A percentile compares a stretch with the other conserved stretches of the same genome.
Evolutionary conservation across 2,329 filamentous ascomycete genomes (phyloP).

Genomic region (Aspergillus fumigatus): DNA sequence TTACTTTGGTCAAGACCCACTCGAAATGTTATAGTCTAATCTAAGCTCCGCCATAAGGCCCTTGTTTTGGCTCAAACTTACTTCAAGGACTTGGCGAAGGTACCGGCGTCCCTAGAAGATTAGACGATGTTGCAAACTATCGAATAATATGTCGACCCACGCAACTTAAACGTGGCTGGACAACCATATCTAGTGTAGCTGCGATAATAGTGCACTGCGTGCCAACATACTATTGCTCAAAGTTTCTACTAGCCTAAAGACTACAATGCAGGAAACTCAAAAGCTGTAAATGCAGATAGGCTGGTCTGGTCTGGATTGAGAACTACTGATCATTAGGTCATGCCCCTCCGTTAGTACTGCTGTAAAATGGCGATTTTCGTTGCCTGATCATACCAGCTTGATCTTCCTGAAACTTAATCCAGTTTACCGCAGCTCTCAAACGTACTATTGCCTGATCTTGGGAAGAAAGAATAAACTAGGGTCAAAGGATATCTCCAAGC

Average conservation of each 20-base stretch:
- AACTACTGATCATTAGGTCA: no score
- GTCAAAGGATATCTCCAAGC: background rate
- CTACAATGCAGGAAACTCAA: no score
- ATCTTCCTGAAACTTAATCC: background rate
- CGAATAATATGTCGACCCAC: no score
- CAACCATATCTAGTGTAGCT: background rate
- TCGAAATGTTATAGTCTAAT: background rate
- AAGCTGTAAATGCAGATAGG: background rate
- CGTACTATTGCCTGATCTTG: background rate
- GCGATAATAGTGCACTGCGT: no score
- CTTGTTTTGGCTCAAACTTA: background rate
- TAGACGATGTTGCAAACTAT: background rate
- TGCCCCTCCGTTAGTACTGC: no score
- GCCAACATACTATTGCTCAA: no score
- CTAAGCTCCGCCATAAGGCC: no score
- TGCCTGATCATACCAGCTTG: background rate
- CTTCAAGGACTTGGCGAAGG: background rate
- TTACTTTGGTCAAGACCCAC: background rate
- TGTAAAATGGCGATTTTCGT: background rate
- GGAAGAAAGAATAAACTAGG: background rate
- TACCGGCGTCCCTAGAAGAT: background rate
- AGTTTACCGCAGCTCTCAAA: background rate
- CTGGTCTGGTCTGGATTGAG: background rate
- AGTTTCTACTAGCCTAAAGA: no score
- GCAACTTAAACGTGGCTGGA: no score